phyloP scores from a whole-genome alignment of 2,329 filamentous ascomycete genomes.

The Botrytis byssoidea region DNA sequence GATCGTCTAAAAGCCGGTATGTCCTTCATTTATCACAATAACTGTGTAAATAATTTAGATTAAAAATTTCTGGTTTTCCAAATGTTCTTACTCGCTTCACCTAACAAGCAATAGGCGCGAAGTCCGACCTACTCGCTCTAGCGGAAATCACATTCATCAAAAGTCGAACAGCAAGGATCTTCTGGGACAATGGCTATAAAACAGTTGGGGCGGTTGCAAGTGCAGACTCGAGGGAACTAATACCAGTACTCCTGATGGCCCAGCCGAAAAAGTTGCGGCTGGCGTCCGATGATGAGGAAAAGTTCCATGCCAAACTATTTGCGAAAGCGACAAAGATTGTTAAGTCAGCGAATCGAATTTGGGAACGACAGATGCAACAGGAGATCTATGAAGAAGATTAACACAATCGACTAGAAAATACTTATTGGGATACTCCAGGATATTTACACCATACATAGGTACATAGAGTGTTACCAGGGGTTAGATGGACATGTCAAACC shows the following conservation, averaged over 20 bases:
- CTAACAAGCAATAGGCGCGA: constrained; percentile 50
- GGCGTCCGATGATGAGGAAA: constrained; percentile 55
- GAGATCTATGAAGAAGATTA: constrained; percentile 30
- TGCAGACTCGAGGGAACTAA: constrained; percentile 63
- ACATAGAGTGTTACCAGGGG: background rate
- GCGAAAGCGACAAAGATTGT: constrained; percentile 67
- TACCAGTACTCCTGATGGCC: constrained; percentile 71
- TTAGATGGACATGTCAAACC: background rate
- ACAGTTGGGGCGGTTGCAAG: constrained; percentile 67
- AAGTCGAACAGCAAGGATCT: constrained; percentile 69
- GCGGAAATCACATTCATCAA: constrained; percentile 74
- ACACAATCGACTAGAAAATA: background rate
- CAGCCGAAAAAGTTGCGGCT: constrained; percentile 64
- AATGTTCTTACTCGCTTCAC: background rate
- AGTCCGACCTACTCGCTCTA: constrained; percentile 67
- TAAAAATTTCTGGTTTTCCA: background rate
- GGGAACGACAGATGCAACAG: constrained; percentile 45
- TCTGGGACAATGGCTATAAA: constrained; percentile 75
- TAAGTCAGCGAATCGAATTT: constrained; percentile 66
- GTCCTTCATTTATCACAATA: constrained; percentile 6
- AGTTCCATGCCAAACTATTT: constrained; percentile 62
- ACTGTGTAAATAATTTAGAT: background rate
- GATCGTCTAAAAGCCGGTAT: constrained; percentile 63
- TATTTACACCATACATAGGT: background rate
- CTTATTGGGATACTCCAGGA: background rate